phyloP scores from a whole-genome alignment of 106 monocot genomes.

The Dioscorea dumetorum region DNA sequence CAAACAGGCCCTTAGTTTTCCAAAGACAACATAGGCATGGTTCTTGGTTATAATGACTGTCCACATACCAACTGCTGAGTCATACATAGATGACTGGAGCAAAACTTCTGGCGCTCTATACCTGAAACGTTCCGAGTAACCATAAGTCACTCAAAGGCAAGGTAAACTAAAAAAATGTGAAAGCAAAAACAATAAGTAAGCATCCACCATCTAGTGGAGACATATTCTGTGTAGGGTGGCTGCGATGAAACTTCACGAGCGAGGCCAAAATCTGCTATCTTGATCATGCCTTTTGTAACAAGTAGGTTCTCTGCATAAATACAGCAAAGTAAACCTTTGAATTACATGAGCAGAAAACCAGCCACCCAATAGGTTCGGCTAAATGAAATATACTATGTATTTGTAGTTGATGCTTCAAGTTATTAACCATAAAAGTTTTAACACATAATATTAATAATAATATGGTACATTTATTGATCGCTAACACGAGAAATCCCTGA shows the following conservation, averaged over 20 bases:
- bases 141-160: neutral
- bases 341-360: too few species aligned
- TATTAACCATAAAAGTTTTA: too few species aligned
- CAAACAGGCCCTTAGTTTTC: too few species aligned
- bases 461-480: too few species aligned
- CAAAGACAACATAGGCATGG: neutral
- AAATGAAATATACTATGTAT: too few species aligned
- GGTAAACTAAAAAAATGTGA: neutral
- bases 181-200: neutral
- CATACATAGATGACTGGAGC: conserved; percentile 60
- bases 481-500: too few species aligned
- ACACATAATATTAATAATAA: too few species aligned
- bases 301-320: conserved; percentile 69
- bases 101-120: conserved; percentile 82
- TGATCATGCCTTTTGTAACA: conserved; percentile 71
- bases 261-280: conserved; percentile 97
- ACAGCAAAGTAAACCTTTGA: neutral
- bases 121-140: conserved; percentile 29
- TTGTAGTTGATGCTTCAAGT: too few species aligned
- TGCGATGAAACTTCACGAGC: conserved; percentile 83
- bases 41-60: neutral
- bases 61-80: conserved; percentile 78
- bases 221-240: conserved; percentile 97
- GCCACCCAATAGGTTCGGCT: too few species aligned
- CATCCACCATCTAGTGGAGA: conserved; percentile 87